Evolutionary conservation across 371 early-diverging fungal genomes (phyloP).

Genomic region (Lichtheimia corymbifera): DNA sequence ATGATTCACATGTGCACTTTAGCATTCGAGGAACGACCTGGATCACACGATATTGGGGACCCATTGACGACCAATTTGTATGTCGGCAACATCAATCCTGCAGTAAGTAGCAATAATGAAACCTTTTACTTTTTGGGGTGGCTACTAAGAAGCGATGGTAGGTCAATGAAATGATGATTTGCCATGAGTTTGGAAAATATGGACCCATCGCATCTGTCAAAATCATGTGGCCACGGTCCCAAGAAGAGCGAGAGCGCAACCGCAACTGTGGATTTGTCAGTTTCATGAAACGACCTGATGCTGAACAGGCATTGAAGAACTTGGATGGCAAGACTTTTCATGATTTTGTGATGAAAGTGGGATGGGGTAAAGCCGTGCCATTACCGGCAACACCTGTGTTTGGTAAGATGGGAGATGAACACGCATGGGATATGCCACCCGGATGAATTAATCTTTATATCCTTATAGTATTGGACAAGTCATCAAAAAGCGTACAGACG

Average conservation of each 20-base stretch:
- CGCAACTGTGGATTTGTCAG: slow-evolving; percentile 89
- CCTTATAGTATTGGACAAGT: slow-evolving; percentile 36
- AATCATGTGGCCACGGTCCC: slow-evolving; percentile 94
- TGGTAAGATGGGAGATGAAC: slow-evolving; percentile 41
- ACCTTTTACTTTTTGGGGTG: neutral
- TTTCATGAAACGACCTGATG: slow-evolving; percentile 83
- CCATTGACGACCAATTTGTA: slow-evolving; percentile 88
- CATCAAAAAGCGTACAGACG: slow-evolving; percentile 29
- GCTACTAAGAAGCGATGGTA: slow-evolving; percentile 4
- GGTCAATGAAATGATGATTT: slow-evolving; percentile 72
- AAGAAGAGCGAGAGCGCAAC: slow-evolving; percentile 78
- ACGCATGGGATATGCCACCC: neutral
- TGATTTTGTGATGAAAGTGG: slow-evolving; percentile 70
- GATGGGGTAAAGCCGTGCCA: slow-evolving; percentile 90
- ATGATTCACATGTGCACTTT: neutral
- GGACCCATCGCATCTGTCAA: slow-evolving; percentile 94
- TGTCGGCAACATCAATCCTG: slow-evolving; percentile 80
- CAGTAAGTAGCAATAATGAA: slow-evolving; percentile 8
- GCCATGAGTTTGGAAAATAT: slow-evolving; percentile 75
- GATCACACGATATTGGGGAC: slow-evolving; percentile 76
- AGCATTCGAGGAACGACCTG: slow-evolving; percentile 50
- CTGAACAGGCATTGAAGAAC: slow-evolving; percentile 68
- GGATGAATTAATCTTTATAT: neutral
- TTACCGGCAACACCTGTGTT: slow-evolving; percentile 80
- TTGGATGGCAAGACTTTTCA: slow-evolving; percentile 76